phyloP scores from a whole-genome alignment of 2,329 filamentous ascomycete species.

The Fusarium sp. region DNA sequence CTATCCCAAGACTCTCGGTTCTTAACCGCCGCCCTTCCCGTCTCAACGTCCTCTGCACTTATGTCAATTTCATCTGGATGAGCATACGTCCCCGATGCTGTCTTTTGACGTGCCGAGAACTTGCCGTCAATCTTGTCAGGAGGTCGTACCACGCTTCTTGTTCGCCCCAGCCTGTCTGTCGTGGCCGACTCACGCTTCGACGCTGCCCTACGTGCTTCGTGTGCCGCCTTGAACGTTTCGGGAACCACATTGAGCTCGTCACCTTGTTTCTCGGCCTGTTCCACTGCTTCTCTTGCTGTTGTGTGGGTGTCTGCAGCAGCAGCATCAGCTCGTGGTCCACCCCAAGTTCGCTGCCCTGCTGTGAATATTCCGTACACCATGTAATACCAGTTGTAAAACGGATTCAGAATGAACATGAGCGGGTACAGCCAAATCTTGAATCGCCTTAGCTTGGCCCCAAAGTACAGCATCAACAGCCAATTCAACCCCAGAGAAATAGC shows the following conservation, averaged over 20 bases:
- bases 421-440: constrained; percentile 98
- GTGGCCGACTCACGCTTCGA: constrained; percentile 48
- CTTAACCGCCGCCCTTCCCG: constrained; percentile 12
- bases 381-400: constrained; percentile 98
- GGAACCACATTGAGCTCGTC: constrained; percentile 93
- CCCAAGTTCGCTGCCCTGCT: constrained; percentile 94
- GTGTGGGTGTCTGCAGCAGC: constrained; percentile 82
- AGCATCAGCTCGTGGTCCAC: constrained; percentile 91
- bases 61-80: constrained; percentile 73
- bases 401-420: constrained; percentile 94
- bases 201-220: constrained; percentile 62
- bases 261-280: constrained; percentile 81
- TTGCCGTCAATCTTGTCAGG: constrained; percentile 82
- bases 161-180: constrained; percentile 60
- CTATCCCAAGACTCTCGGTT: constrained; percentile 77
- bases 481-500: constrained; percentile 93
- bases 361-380: constrained; percentile 98
- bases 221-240: constrained; percentile 81
- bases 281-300: constrained; percentile 86
- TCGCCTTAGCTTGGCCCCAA: constrained; percentile 86
- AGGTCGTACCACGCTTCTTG: constrained; percentile 76
- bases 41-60: constrained; percentile 51
- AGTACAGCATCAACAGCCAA: constrained; percentile 96
- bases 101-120: constrained; percentile 80
- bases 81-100: constrained; percentile 78